Percentiles rank a stretch among this genome's conserved stretches.
These are phyloP conservation scores for Mycosphaerelloides madeirae DNA, from an alignment of 2,329 filamentous ascomycete species.

Conservation along the genomic window DNA sequence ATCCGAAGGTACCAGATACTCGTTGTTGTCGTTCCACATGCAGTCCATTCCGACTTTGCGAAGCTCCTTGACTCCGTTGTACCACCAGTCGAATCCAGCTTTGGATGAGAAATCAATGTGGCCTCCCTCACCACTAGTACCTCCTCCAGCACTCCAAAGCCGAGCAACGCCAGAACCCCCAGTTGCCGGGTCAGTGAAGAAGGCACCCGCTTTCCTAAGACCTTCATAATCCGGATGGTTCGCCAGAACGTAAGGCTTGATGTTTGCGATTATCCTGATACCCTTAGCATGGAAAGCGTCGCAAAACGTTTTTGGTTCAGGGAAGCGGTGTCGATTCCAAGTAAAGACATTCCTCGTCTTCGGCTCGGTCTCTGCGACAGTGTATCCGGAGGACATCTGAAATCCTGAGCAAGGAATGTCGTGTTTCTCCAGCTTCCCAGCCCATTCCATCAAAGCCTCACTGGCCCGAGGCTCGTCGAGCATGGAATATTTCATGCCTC, in stretches of 20 bases:
- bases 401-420: constrained; percentile 67
- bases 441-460: constrained; percentile 58
- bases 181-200: constrained; percentile 57
- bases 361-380: constrained; percentile 60
- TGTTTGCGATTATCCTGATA: constrained; percentile 64
- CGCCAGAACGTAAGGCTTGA: constrained; percentile 66
- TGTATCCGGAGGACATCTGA: constrained; percentile 70
- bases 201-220: constrained; percentile 53
- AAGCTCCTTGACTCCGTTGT: constrained; percentile 59
- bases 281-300: constrained; percentile 58
- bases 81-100: constrained; percentile 67
- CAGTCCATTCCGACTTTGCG: constrained; percentile 62
- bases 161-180: constrained; percentile 52
- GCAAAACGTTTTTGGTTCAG: constrained; percentile 61
- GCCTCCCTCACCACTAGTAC: constrained; percentile 63
- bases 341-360: constrained; percentile 68
- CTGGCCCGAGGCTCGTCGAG: constrained; percentile 52
- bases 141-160: constrained; percentile 69
- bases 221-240: constrained; percentile 63
- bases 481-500: constrained; percentile 60
- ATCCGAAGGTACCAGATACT: constrained; percentile 64
- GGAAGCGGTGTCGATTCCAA: constrained; percentile 68
- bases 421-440: constrained; percentile 56
- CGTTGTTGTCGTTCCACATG: constrained; percentile 78
- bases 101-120: constrained; percentile 70